Percentiles rank a stretch among this genome's conserved stretches.
phyloP scores from a whole-genome alignment of 2,329 filamentous ascomycete genomes.

The Colletotrichum plurivorum region DNA sequence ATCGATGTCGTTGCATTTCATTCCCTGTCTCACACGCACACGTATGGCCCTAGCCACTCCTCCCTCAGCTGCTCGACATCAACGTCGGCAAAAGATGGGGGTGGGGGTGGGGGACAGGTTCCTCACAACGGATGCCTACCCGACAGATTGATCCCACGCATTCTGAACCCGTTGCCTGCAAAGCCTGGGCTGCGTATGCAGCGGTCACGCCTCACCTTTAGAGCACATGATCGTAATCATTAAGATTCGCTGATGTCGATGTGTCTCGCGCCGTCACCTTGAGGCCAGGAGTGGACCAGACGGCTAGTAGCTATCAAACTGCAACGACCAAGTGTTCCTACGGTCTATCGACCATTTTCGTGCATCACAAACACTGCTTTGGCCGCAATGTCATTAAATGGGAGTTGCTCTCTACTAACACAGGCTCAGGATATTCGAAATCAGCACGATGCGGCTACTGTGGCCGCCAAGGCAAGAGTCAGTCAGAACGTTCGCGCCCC shows the following conservation, averaged over 20 bases:
- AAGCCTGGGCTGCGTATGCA: constrained; percentile 4
- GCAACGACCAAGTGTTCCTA: background rate
- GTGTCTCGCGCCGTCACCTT: background rate
- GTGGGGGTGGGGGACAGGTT: background rate
- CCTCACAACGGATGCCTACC: background rate
- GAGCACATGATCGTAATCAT: constrained; percentile 4
- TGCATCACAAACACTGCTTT: background rate
- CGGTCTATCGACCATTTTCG: background rate
- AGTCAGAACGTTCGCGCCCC: constrained; percentile 61
- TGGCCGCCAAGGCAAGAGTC: constrained; percentile 61
- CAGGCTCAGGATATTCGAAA: constrained; percentile 62
- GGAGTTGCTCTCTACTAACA: constrained; percentile 13
- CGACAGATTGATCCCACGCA: constrained; percentile 15
- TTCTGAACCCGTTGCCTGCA: background rate
- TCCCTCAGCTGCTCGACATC: background rate
- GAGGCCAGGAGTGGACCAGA: background rate
- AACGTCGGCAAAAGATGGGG: background rate
- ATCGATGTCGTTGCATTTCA: constrained; percentile 41
- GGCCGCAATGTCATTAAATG: background rate
- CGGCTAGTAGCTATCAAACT: background rate
- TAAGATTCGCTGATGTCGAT: background rate
- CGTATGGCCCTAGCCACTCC: background rate
- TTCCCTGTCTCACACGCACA: constrained; percentile 27
- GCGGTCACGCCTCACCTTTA: background rate
- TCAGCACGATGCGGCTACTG: constrained; percentile 69